Percentiles rank a stretch among this genome's conserved stretches.
These are phyloP conservation scores for Debaryomyces sp. DNA, from an alignment of 1,139 yeast genomes.

Conservation along the genomic window DNA sequence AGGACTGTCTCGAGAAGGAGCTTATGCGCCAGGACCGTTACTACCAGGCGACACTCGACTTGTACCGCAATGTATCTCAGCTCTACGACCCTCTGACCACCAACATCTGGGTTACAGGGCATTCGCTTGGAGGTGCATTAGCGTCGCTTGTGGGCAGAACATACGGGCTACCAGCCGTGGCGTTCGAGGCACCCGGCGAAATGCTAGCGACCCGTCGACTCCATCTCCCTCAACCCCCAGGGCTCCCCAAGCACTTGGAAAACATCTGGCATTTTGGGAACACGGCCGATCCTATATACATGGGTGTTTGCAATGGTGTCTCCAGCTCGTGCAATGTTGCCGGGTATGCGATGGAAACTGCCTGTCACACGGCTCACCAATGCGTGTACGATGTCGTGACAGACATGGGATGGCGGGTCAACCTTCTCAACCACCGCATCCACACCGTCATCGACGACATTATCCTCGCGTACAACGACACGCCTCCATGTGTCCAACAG, in stretches of 20 bases:
- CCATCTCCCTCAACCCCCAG: constrained; percentile 93
- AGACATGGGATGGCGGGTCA: constrained; percentile 91
- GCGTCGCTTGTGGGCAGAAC: constrained; percentile 85
- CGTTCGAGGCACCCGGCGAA: constrained; percentile 95
- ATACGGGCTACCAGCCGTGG: constrained; percentile 84
- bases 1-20: constrained; percentile 81
- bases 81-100: constrained; percentile 65
- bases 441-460: constrained; percentile 90
- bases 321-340: constrained; percentile 87
- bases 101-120: constrained; percentile 91
- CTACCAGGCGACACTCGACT: constrained; percentile 77
- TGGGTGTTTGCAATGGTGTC: constrained; percentile 98
- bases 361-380: constrained; percentile 88
- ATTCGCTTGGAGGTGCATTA: constrained; percentile 91
- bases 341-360: constrained; percentile 97
- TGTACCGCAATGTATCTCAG: constrained; percentile 70
- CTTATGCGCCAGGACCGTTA: constrained; percentile 75
- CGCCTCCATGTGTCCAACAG: constrained; percentile 73
- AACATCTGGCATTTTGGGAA: constrained; percentile 95
- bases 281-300: constrained; percentile 94
- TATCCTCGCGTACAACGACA: constrained; percentile 67
- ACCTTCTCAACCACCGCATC: constrained; percentile 83
- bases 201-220: constrained; percentile 77
- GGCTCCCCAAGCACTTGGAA: constrained; percentile 75
- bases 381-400: constrained; percentile 90